phyloP scores from a whole-genome alignment of 1,284 basidiomycete genomes.

The Amanita bisporigera region DNA sequence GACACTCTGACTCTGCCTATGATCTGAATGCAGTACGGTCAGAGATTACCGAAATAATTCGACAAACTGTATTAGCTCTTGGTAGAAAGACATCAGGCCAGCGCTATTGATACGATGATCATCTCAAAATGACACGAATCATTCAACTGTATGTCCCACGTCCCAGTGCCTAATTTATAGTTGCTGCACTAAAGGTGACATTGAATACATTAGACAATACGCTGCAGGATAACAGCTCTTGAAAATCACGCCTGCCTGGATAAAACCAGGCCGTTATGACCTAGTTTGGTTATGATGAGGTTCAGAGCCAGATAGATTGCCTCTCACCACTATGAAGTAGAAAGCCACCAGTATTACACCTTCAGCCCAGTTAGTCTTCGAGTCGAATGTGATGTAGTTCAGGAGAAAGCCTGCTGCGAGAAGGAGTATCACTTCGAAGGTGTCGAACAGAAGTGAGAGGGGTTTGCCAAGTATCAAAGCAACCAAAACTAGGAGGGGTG shows the following conservation, averaged over 20 bases:
- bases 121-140: background rate
- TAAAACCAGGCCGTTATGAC: slow-evolving; percentile 1
- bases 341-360: slow-evolving; percentile 64
- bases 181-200: background rate
- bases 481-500: slow-evolving; percentile 62
- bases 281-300: background rate
- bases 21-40: slow-evolving; percentile 47
- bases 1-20: background rate
- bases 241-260: background rate
- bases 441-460: slow-evolving; percentile 57
- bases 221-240: background rate
- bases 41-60: slow-evolving; percentile 62
- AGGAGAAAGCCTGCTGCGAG: slow-evolving; percentile 55
- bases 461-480: slow-evolving; percentile 64
- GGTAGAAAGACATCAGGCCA: slow-evolving; percentile 51
- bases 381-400: slow-evolving; percentile 71
- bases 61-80: slow-evolving; percentile 62
- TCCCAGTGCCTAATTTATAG: background rate
- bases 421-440: slow-evolving; percentile 48
- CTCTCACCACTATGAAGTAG: slow-evolving; percentile 54
- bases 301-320: background rate
- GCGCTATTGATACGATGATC: background rate
- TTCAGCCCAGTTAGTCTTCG: slow-evolving; percentile 73
- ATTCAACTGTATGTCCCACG: background rate
- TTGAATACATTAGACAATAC: background rate